Conservation (phyloP, 331 rosid genomes). For the Acacia concinna region DNA sequence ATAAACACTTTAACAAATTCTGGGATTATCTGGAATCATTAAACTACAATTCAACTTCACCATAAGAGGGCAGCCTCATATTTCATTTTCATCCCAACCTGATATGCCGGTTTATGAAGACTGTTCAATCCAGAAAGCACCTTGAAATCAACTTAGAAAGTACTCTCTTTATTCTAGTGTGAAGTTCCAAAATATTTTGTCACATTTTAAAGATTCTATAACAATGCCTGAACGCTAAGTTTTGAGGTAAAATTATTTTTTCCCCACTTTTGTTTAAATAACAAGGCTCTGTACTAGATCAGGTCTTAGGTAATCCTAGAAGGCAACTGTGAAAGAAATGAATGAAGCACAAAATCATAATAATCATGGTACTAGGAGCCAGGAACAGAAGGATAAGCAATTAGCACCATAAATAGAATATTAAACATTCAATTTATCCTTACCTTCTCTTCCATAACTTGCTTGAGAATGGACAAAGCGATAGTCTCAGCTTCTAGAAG, state of each 20-base stretch:
- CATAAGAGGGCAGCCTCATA: background rate
- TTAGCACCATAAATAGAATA: background rate
- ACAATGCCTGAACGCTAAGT: background rate
- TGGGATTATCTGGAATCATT: background rate
- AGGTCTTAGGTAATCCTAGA: background rate
- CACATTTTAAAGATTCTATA: background rate
- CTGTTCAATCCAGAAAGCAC: background rate
- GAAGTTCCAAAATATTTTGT: background rate
- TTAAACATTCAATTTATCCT: background rate
- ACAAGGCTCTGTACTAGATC: background rate
- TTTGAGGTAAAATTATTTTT: background rate
- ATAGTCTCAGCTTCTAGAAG: constrained; percentile 95
- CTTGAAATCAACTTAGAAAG: background rate
- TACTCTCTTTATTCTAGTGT: background rate
- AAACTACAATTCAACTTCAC: background rate
- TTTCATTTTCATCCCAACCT: background rate
- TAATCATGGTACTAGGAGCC: background rate
- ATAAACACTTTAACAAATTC: background rate
- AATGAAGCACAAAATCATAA: background rate
- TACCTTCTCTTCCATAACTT: constrained; percentile 99
- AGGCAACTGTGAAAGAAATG: background rate
- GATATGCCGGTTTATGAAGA: background rate
- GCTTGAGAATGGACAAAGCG: constrained; percentile 95
- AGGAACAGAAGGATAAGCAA: background rate
- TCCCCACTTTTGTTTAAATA: background rate